Conservation (phyloP, 495 filamentous ascomycete genomes). For the Aspergillus ellipticus region DNA sequence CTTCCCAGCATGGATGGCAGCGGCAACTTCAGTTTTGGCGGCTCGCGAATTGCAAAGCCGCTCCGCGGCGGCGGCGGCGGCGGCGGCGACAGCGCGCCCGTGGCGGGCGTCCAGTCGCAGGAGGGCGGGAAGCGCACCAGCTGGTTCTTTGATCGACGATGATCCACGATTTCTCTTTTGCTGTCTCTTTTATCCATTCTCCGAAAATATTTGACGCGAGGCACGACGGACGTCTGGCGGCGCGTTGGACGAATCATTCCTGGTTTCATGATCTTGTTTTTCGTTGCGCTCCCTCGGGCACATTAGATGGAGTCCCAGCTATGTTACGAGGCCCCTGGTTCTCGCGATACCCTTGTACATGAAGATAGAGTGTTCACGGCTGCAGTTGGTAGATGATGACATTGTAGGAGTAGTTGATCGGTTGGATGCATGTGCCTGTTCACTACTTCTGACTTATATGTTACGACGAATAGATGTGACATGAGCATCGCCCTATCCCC, state of each 20-base stretch:
- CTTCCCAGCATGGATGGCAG: conserved; percentile 59
- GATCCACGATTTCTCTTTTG: conserved; percentile 30
- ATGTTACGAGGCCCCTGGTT: no score
- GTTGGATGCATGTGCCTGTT: no score
- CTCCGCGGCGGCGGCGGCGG: conserved; percentile 78
- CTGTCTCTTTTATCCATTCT: conserved; percentile 23
- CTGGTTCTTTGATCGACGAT: conserved; percentile 52
- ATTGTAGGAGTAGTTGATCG: no score
- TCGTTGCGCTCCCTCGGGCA: no score
- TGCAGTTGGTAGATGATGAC: no score
- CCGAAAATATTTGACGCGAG: conserved; percentile 16
- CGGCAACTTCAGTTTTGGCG: conserved; percentile 70
- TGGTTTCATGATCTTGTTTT: conserved; percentile 4
- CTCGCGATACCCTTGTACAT: no score
- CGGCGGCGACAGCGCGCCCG: conserved; percentile 31
- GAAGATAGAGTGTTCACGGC: no score
- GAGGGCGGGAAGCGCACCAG: conserved; percentile 46
- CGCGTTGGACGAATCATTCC: conserved; percentile 4
- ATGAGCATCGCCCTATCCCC: no score
- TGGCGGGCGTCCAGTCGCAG: conserved; percentile 44
- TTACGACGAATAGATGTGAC: no score
- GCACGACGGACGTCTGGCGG: neutral
- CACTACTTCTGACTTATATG: no score
- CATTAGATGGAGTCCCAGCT: no score
- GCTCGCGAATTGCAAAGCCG: conserved; percentile 93